Evolutionary conservation across 192 early-diverging fungal species (phyloP).

Genomic region (Entomortierella beljakovae): DNA sequence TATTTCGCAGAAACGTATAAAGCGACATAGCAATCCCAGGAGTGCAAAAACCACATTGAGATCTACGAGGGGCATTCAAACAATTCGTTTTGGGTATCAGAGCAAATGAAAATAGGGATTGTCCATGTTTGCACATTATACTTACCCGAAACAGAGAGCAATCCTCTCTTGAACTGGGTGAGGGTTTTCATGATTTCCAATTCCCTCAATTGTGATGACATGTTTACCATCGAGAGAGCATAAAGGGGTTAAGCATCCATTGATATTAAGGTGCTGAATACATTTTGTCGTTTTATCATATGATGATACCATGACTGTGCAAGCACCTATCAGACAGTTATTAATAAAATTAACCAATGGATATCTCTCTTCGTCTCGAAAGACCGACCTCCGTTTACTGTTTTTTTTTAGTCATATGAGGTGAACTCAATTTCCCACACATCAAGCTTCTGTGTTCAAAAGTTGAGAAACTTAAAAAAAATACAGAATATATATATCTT

Average conservation of each 20-base stretch:
- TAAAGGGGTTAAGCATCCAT: constrained; percentile 77
- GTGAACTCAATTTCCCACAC: too few species aligned
- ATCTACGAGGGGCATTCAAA: constrained; percentile 29
- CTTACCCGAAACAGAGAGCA: constrained; percentile 72
- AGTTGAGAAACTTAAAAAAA: not conserved
- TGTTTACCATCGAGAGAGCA: constrained; percentile 83
- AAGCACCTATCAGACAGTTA: too few species aligned
- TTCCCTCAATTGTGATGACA: constrained; percentile 85
- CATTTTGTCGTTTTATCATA: constrained; percentile 58
- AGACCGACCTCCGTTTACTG: too few species aligned
- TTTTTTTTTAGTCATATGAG: not conserved
- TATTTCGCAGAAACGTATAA: constrained; percentile 81
- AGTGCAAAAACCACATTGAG: constrained; percentile 93
- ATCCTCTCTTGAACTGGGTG: constrained; percentile 84
- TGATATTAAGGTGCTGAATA: constrained; percentile 57
- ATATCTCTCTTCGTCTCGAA: too few species aligned
- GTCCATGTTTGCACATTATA: not conserved
- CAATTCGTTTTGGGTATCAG: not conserved
- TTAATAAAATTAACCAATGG: too few species aligned
- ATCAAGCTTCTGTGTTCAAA: too few species aligned
- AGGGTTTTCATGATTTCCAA: constrained; percentile 73
- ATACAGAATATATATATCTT: too few species aligned
- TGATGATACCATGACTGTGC: constrained; percentile 83
- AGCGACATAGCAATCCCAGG: constrained; percentile 94
- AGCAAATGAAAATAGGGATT: too few species aligned